Evolutionary conservation across 805 yeast species (phyloP).

Genomic region (Wickerhamomyces chaumierensis): DNA sequence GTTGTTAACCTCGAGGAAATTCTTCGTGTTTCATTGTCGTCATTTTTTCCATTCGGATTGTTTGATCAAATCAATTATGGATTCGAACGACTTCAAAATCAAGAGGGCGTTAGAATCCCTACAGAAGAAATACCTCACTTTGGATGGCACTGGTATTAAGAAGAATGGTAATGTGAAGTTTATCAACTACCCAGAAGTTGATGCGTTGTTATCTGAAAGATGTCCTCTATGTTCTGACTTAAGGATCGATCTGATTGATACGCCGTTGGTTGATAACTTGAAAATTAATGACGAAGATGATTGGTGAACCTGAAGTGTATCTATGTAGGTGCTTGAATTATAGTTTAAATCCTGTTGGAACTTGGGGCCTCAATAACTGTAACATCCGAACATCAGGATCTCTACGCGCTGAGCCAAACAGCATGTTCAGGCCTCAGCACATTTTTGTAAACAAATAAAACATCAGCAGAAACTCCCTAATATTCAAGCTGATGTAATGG

Average conservation of each 20-base stretch:
- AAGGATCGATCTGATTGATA: slow-evolving; percentile 59
- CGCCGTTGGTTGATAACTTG: slow-evolving; percentile 34
- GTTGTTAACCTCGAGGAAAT: slow-evolving; percentile 60
- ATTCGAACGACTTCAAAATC: slow-evolving; percentile 55
- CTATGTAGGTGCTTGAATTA: too few relatives aligned
- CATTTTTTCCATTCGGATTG: slow-evolving; percentile 90
- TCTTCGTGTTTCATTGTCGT: slow-evolving; percentile 77
- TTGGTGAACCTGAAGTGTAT: too few relatives aligned
- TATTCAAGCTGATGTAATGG: too few relatives aligned
- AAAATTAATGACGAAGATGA: slow-evolving; percentile 23
- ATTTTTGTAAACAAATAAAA: neutral
- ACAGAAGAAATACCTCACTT: slow-evolving; percentile 22
- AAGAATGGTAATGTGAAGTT: slow-evolving; percentile 14
- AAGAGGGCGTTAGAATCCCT: slow-evolving; percentile 50
- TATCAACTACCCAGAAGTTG: slow-evolving; percentile 35
- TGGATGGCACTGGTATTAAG: slow-evolving; percentile 12
- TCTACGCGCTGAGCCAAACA: too few relatives aligned
- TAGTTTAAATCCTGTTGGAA: too few relatives aligned
- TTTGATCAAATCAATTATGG: slow-evolving; percentile 46
- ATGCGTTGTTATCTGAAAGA: slow-evolving; percentile 44
- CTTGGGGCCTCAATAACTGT: too few relatives aligned
- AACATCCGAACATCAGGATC: too few relatives aligned
- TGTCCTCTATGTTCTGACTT: slow-evolving; percentile 73
- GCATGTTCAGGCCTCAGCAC: neutral
- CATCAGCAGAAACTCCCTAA: too few relatives aligned